These are phyloP conservation scores for Podila epicladia DNA, from an alignment of 192 early-diverging fungal species.

Conservation along the genomic window DNA sequence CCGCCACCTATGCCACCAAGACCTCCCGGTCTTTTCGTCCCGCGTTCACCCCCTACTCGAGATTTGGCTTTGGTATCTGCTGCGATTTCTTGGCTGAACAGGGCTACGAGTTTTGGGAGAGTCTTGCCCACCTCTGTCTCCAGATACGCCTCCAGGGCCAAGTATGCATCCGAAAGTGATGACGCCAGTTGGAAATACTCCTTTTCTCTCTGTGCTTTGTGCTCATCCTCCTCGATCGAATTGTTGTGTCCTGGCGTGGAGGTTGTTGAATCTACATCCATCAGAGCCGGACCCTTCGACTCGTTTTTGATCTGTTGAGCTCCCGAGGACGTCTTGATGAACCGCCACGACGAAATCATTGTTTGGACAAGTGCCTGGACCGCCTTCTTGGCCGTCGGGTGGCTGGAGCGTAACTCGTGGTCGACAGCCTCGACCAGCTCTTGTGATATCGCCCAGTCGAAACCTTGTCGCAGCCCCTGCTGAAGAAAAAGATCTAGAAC, in stretches of 20 bases:
- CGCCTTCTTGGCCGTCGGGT: slow-evolving; percentile 2
- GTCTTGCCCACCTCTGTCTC: slow-evolving; percentile 18
- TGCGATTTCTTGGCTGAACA: slow-evolving; percentile 18
- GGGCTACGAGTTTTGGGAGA: slow-evolving; percentile 15
- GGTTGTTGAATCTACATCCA: background rate
- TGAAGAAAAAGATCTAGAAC: slow-evolving; percentile 24
- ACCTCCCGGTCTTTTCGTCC: slow-evolving; percentile 9
- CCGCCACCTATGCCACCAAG: background rate
- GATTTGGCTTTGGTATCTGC: slow-evolving; percentile 23
- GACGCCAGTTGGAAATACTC: slow-evolving; percentile 11
- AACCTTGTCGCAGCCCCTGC: slow-evolving; percentile 19
- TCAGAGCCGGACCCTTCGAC: background rate
- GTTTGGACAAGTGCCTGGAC: slow-evolving; percentile 30
- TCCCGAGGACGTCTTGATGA: slow-evolving; percentile 1
- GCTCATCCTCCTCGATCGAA: background rate
- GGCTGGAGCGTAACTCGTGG: slow-evolving; percentile 23
- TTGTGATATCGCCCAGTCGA: slow-evolving; percentile 19
- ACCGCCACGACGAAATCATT: slow-evolving; percentile 18
- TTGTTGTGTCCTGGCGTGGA: background rate
- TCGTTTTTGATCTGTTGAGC: background rate
- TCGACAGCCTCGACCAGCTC: slow-evolving; percentile 25
- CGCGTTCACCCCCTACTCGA: slow-evolving; percentile 15
- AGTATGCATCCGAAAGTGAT: slow-evolving; percentile 10
- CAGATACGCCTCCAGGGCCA: slow-evolving; percentile 23
- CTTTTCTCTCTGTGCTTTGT: background rate